A percentile compares a stretch with the other conserved stretches of the same genome.
Conservation (phyloP, 352 stramenopile species). For the Phytopythium cucurbitacearum region DNA sequence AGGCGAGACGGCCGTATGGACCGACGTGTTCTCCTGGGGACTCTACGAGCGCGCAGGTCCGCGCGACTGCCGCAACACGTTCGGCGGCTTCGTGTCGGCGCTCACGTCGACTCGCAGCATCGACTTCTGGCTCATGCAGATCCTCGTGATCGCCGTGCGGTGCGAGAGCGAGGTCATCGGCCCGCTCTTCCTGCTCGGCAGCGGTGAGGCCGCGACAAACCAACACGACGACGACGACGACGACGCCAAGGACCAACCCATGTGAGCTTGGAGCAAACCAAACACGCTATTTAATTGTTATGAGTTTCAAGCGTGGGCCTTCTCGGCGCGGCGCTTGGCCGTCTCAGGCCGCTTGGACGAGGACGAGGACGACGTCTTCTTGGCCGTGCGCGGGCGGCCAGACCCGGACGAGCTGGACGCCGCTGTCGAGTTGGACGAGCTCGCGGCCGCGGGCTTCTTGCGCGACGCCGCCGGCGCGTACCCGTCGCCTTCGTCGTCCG, state of each 20-base stretch:
- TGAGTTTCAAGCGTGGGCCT: slow-evolving; percentile 12
- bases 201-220: not conserved
- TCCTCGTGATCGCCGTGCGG: slow-evolving; percentile 60
- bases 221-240: not conserved
- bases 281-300: not conserved
- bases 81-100: slow-evolving; percentile 55
- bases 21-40: slow-evolving; percentile 61
- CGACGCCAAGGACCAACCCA: slow-evolving; percentile 7
- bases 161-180: slow-evolving; percentile 62
- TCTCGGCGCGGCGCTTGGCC: slow-evolving; percentile 52
- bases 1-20: slow-evolving; percentile 28
- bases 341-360: slow-evolving; percentile 59
- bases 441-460: slow-evolving; percentile 23
- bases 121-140: slow-evolving; percentile 68
- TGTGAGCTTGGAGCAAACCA: slow-evolving; percentile 7
- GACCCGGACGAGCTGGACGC: slow-evolving; percentile 4
- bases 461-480: slow-evolving; percentile 60
- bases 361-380: slow-evolving; percentile 41
- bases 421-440: not conserved
- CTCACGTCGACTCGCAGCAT: slow-evolving; percentile 31
- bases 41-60: slow-evolving; percentile 44
- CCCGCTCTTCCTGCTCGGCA: slow-evolving; percentile 36
- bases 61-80: slow-evolving; percentile 48
- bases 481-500: slow-evolving; percentile 73
- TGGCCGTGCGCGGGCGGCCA: slow-evolving; percentile 49